These are phyloP conservation scores for Polyporus tsugae DNA, from an alignment of 1,284 basidiomycete genomes.

Conservation along the genomic window DNA sequence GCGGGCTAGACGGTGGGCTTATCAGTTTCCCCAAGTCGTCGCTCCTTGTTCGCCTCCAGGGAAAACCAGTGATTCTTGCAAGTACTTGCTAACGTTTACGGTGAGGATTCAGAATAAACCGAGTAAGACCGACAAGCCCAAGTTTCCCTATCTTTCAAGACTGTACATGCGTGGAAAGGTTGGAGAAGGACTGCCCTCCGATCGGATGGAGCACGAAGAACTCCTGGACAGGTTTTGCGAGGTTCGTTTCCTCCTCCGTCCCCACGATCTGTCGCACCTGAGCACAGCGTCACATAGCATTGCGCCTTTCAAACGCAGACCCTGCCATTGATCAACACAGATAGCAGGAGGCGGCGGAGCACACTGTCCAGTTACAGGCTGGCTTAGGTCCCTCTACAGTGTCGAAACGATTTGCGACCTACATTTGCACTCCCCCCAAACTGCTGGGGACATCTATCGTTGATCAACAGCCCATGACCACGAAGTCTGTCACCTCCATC, in stretches of 20 bases:
- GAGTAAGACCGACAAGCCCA: not conserved
- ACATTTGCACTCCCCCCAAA: not conserved
- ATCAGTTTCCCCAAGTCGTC: not conserved
- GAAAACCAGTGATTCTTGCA: not conserved
- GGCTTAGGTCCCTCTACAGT: not conserved
- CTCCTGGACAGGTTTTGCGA: not conserved
- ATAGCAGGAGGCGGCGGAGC: not conserved
- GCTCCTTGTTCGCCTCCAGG: not conserved
- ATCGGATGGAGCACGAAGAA: not conserved
- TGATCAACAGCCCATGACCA: not conserved
- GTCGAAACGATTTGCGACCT: not conserved
- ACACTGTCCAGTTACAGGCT: not conserved
- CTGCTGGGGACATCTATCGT: not conserved
- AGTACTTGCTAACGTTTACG: too few species aligned
- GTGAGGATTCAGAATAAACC: not conserved
- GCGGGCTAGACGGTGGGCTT: not conserved
- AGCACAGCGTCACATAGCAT: slow-evolving; percentile 3
- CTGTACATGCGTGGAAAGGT: not conserved
- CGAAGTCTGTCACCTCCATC: not conserved
- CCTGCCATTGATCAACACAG: not conserved
- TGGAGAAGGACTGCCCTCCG: not conserved
- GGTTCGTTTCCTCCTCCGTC: not conserved
- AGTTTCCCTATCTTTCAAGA: too few species aligned
- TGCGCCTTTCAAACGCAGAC: not conserved
- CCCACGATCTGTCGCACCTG: not conserved